Percentiles rank a stretch among this genome's conserved stretches.
Conservation (phyloP, 768 basidiomycete genomes). For the Macrocybe gigantea region DNA sequence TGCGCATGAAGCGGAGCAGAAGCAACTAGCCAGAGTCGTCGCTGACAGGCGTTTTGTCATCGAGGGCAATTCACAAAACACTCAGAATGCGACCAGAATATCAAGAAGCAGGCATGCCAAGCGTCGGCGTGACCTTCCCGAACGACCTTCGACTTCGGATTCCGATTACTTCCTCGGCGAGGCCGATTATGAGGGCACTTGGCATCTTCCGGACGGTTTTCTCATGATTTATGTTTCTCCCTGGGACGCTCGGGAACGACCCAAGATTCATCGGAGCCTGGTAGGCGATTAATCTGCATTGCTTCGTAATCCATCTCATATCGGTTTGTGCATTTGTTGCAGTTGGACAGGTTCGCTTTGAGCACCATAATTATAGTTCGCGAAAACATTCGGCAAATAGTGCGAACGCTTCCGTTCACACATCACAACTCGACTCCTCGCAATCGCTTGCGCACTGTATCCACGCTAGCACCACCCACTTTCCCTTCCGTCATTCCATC, state of each 20-base stretch:
- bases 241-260: conserved; percentile 56
- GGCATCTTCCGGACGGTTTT: conserved; percentile 64
- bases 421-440: no score
- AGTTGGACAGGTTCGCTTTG: conserved; percentile 81
- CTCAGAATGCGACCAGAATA: no score
- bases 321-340: conserved; percentile 1
- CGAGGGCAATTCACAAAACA: conserved; percentile 14
- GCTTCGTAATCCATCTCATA: conserved; percentile 2
- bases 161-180: conserved; percentile 15
- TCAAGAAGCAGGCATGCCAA: no score
- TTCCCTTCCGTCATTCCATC: conserved; percentile 15
- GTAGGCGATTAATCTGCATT: conserved; percentile 33
- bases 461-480: conserved; percentile 18
- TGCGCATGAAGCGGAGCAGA: conserved; percentile 47
- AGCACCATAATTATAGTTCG: conserved; percentile 56
- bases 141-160: conserved; percentile 9
- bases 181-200: conserved; percentile 32
- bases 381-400: conserved; percentile 31
- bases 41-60: conserved; percentile 45
- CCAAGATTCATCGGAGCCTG: conserved; percentile 56
- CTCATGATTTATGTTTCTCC: conserved; percentile 71
- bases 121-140: background rate
- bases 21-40: conserved; percentile 49
- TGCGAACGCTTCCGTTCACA: conserved; percentile 23
- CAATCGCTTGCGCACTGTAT: conserved; percentile 5